These are phyloP conservation scores for Trichoderma endophyticum DNA, from an alignment of 2,329 filamentous ascomycete species.

Conservation along the genomic window DNA sequence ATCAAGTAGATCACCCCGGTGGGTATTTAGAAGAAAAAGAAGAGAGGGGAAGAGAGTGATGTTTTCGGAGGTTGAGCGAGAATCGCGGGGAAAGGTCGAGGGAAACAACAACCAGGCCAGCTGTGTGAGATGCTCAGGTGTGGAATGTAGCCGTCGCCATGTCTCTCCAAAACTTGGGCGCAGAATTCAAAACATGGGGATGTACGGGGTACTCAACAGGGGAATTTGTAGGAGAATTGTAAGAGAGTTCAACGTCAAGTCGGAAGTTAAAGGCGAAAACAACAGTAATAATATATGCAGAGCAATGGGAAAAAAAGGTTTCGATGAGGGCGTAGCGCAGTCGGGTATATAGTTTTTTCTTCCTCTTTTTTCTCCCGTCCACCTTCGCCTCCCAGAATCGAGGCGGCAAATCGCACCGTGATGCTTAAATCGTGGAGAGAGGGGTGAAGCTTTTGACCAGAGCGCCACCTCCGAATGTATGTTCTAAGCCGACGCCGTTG, in stretches of 20 bases:
- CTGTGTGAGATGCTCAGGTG: conserved; percentile 5
- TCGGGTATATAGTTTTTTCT: conserved; percentile 5
- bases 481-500: conserved; percentile 6
- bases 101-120: conserved; percentile 3
- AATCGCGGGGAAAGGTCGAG: neutral
- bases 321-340: conserved; percentile 10
- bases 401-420: conserved; percentile 1
- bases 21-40: neutral
- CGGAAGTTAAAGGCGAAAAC: neutral
- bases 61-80: neutral
- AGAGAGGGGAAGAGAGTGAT: neutral
- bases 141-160: conserved; percentile 14
- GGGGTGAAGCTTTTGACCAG: conserved; percentile 16
- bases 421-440: conserved; percentile 8
- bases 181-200: conserved; percentile 8
- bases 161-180: neutral
- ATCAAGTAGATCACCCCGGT: conserved; percentile 32
- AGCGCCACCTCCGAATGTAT: conserved; percentile 7
- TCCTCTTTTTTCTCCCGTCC: neutral
- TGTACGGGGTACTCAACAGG: conserved; percentile 1
- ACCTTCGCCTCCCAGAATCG: neutral
- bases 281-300: neutral
- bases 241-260: neutral
- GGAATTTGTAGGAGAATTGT: conserved; percentile 12
- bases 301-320: neutral